phyloP scores from a whole-genome alignment of 192 early-diverging fungal species.

The Coemansia guatemalensis region DNA sequence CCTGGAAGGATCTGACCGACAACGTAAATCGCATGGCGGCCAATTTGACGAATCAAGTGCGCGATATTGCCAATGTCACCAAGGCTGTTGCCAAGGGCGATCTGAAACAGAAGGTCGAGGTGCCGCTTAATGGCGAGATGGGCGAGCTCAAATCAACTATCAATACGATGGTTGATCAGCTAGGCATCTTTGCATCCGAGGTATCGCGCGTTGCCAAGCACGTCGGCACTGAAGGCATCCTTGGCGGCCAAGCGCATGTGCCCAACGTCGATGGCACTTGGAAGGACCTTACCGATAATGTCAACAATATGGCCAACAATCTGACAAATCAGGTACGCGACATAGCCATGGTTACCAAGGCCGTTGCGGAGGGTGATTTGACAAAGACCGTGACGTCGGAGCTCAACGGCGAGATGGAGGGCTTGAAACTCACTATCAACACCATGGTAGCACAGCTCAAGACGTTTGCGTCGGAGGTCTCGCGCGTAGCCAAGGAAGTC shows the following conservation, averaged over 20 bases:
- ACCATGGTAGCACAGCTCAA: constrained; percentile 66
- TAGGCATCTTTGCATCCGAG: constrained; percentile 60
- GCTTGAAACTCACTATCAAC: constrained; percentile 61
- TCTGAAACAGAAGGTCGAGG: constrained; percentile 57
- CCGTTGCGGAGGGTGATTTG: constrained; percentile 59
- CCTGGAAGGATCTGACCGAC: constrained; percentile 59
- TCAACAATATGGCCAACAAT: constrained; percentile 66
- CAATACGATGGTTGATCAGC: constrained; percentile 66
- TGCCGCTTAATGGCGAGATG: constrained; percentile 60
- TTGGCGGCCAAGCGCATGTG: constrained; percentile 58
- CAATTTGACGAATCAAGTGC: constrained; percentile 65
- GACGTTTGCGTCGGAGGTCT: constrained; percentile 66
- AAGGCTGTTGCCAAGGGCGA: constrained; percentile 64
- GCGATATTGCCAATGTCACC: constrained; percentile 58
- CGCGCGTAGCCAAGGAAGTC: constrained; percentile 67
- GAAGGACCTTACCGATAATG: constrained; percentile 62
- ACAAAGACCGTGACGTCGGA: constrained; percentile 57
- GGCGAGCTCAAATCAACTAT: constrained; percentile 60
- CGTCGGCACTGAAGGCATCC: constrained; percentile 60
- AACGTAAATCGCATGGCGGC: constrained; percentile 64
- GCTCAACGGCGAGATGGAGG: constrained; percentile 57
- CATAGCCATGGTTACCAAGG: constrained; percentile 61
- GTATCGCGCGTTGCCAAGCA: constrained; percentile 66
- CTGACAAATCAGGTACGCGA: constrained; percentile 63
- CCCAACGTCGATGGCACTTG: constrained; percentile 60